Base-by-base conservation (phyloP, 2,329 filamentous ascomycete genomes). In the Sporothrix schenckii region DNA sequence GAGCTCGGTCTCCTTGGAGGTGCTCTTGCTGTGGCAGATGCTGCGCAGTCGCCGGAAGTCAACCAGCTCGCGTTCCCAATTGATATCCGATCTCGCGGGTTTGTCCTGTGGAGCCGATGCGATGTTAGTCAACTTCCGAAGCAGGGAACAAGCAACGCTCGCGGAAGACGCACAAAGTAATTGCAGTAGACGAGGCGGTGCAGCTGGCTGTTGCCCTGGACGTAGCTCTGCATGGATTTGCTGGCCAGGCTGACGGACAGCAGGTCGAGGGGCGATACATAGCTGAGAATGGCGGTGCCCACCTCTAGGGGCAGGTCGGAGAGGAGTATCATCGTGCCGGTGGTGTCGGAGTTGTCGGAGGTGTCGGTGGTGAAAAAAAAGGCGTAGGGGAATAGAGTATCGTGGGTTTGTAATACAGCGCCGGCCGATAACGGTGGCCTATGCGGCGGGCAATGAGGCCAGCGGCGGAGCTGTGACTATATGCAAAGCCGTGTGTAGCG, bases 261-360 rank as follows among this genome's bases (percentile, higher is more conserved):
- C 10, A 92, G 79, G 72, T 91, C 89, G 53, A 79, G 77, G 1
- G 88, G 86, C 39, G 85, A 79, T 50, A 90, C 81, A 73, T 84
- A 82, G 70, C 77, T 79, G 72, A 92, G 81, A 73, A 92, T 86
- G 75, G 84, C 81, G 75, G 90, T 86, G 34, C 91, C 77, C 54
- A 91, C 83, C 80, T 92, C 90, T 7, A 85, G 82, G 10, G 89
- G 88, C 27, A 90, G 83, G 56, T 80, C 76, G 0, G 77, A 79
- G n/a, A 83, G 68, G 69, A 74, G 71, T 11, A 72, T 71, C 78
- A 80, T 80, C 53, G 69, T 77, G 50, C 34, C 6, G 14, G 24
- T 24, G 19, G 14, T 49, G 60, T 14, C 47, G 44, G 24, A 50
- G 56, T 44, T 14, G 58, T 34, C 19, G 27, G 53, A n/a, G 53